Conservation (phyloP, 1,284 basidiomycete genomes). For the Ceratobasidium sp. region DNA sequence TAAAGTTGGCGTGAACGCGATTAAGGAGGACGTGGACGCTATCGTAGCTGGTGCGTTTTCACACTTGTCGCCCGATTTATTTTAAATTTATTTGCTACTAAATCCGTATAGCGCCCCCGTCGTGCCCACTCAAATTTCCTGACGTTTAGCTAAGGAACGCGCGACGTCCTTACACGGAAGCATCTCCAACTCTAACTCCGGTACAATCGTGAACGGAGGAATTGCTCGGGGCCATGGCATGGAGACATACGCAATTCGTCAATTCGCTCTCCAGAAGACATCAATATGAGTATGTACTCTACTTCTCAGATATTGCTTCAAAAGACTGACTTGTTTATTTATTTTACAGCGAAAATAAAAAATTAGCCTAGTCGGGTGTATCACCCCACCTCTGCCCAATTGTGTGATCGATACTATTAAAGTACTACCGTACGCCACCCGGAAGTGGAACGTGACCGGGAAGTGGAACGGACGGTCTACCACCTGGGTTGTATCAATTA, state of each 20-base stretch:
- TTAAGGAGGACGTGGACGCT: constrained; percentile 54
- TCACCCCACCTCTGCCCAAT: constrained; percentile 90
- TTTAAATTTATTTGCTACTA: background rate
- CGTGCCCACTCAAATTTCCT: constrained; percentile 32
- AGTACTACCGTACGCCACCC: too few relatives aligned
- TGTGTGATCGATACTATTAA: constrained; percentile 94
- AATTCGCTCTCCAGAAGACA: constrained; percentile 77
- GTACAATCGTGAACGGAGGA: constrained; percentile 12
- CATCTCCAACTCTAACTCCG: background rate
- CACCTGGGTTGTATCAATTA: too few relatives aligned
- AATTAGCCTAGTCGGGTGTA: constrained; percentile 97
- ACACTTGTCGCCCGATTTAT: background rate
- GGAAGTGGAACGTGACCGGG: too few relatives aligned
- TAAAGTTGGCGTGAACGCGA: constrained; percentile 48
- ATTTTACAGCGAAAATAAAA: constrained; percentile 79
- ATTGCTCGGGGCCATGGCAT: constrained; percentile 73
- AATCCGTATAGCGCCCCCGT: constrained; percentile 1
- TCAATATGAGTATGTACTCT: constrained; percentile 75
- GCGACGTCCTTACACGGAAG: background rate
- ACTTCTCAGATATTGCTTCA: too few relatives aligned
- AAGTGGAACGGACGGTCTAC: too few relatives aligned
- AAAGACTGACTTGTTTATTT: constrained; percentile 6
- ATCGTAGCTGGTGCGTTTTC: constrained; percentile 54
- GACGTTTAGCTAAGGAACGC: constrained; percentile 11
- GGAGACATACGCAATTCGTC: constrained; percentile 75